Percentiles rank a stretch among this genome's conserved stretches.
These are phyloP conservation scores for Biancaea sappan DNA, from an alignment of 306 rosid species.

Conservation along the genomic window DNA sequence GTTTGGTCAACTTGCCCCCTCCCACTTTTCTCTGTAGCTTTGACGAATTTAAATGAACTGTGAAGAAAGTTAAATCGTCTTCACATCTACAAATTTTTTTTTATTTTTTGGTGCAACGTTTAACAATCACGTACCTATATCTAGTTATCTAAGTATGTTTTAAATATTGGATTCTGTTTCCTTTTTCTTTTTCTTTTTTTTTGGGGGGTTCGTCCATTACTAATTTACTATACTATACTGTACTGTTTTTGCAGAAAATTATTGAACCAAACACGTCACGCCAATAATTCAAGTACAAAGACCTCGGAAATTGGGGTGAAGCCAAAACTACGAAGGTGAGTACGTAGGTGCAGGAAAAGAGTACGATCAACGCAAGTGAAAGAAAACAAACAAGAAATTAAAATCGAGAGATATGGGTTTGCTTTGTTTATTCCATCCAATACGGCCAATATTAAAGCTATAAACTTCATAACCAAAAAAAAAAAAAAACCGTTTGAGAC, in stretches of 20 bases:
- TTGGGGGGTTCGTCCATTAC: background rate
- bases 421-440: background rate
- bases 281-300: slow-evolving; percentile 18
- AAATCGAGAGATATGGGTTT: slow-evolving; percentile 10
- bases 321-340: slow-evolving; percentile 33
- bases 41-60: slow-evolving; percentile 30
- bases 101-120: background rate
- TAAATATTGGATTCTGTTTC: background rate
- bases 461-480: too few relatives aligned
- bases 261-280: slow-evolving; percentile 40
- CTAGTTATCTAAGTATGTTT: too few relatives aligned
- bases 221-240: too few relatives aligned
- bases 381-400: slow-evolving; percentile 25
- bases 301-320: slow-evolving; percentile 15
- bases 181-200: too few relatives aligned
- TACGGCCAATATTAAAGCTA: background rate
- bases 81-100: background rate
- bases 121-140: background rate
- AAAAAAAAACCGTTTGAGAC: background rate
- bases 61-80: background rate
- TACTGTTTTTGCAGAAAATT: slow-evolving; percentile 16
- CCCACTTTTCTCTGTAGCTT: background rate
- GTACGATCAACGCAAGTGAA: background rate
- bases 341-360: background rate
- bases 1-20: background rate